Base-by-base conservation (phyloP, 495 filamentous ascomycete genomes). In the Penicillium antarcticum region DNA sequence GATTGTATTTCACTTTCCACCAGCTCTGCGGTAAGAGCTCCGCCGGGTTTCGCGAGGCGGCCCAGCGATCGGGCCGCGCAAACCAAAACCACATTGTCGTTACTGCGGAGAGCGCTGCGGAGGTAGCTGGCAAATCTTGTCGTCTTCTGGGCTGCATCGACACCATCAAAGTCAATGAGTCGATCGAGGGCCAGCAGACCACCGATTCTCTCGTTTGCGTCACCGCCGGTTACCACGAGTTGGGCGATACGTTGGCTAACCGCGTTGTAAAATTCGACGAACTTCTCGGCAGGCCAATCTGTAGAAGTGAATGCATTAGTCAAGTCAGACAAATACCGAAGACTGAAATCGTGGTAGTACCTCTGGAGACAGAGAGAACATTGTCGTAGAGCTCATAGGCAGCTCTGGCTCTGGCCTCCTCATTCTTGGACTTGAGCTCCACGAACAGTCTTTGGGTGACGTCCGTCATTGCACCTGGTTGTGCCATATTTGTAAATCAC, bases 1-100 rank as follows among this genome's bases (percentile, higher is more conserved):
- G 89, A 88, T 62, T 96, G 91, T 36, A 97, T 89, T 65, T 99
- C 95, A 51, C 91, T 89, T 58, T 99, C 94, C 35, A 99, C 95
- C 36, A 99, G 74, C 70, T 97, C 95, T 2, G 94, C 94, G 33
- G 95, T 96, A 45, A 99, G 77, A 33, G 94, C 91, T 38, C 94
- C 94, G 38, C 94, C 95, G 2, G 94, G 95, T 53, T 85, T 84
- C 52, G 92, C 95, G 41, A 99, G 80, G 57, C 87, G 87, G 29
- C 94, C 95, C 18, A 99, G 75, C 10, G 91, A 91, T 56, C 85
- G 81, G 38, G 94, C 91, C 12, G 94, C 95, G 33, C 85, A 81
- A 23, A 94, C 79, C 83, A 99, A 89, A 12, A 92, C 89, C 26
- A 79, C 80, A 50, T 85, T 88, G 53, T 97, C 92, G 60, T 89